Percentiles rank a stretch among this genome's conserved stretches.
These are phyloP conservation scores for Staphylotrichum tortipilum DNA, from an alignment of 495 filamentous ascomycete genomes.

Conservation along the genomic window DNA sequence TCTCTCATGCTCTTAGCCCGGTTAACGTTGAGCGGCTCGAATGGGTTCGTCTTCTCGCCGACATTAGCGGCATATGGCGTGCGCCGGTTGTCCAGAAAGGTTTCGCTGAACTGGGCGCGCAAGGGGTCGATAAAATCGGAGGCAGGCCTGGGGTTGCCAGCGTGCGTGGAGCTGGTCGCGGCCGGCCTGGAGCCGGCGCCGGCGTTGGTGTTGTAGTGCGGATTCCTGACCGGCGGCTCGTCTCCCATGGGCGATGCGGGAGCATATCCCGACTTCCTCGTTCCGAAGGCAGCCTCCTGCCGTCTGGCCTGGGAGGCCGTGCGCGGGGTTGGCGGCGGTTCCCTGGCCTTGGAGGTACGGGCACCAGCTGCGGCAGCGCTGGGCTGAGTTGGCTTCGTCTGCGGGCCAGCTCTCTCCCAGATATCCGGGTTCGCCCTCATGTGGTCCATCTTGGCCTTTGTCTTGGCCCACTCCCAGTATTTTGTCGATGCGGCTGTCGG, in stretches of 20 bases:
- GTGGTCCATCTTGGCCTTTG: conserved; percentile 48
- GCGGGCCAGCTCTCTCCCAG: conserved; percentile 56
- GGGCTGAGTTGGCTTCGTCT: conserved; percentile 6
- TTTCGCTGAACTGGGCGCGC: conserved; percentile 33
- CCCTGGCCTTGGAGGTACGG: conserved; percentile 20
- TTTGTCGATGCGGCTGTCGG: conserved; percentile 10
- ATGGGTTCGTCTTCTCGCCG: conserved; percentile 59
- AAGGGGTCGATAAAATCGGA: conserved; percentile 32
- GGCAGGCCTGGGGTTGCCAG: conserved; percentile 13
- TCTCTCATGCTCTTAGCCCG: conserved; percentile 34
- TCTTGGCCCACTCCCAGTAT: conserved; percentile 25
- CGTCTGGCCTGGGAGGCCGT: conserved; percentile 37
- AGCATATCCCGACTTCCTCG: conserved; percentile 28
- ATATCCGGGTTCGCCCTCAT: conserved; percentile 53
- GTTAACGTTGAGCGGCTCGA: conserved; percentile 32
- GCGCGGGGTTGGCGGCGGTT: conserved; percentile 25
- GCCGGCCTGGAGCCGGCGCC: conserved; percentile 14
- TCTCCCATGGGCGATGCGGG: conserved; percentile 36
- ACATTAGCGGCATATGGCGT: conserved; percentile 60
- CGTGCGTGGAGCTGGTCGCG: no score
- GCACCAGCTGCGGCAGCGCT: not conserved
- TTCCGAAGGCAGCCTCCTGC: conserved; percentile 39
- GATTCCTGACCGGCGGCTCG: conserved; percentile 36
- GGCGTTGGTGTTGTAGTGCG: conserved; percentile 32
- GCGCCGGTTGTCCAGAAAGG: conserved; percentile 45